These are phyloP conservation scores for Thielaviopsis musarum DNA, from an alignment of 2,329 filamentous ascomycete species.

Conservation along the genomic window DNA sequence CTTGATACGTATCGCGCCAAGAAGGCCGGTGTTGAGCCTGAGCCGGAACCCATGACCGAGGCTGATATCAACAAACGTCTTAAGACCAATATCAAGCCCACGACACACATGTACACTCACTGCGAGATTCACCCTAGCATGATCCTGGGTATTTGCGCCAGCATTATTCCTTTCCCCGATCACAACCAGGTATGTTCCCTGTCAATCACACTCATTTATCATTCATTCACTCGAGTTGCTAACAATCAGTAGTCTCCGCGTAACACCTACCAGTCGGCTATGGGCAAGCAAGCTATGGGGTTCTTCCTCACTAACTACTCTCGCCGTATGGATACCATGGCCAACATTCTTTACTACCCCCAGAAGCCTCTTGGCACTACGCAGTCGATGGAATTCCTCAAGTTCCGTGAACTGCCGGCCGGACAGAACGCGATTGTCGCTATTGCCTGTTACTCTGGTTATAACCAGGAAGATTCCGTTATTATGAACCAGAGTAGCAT, in stretches of 20 bases:
- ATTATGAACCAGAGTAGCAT: slow-evolving; percentile 99
- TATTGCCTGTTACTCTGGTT: slow-evolving; percentile 92
- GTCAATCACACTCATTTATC: neutral
- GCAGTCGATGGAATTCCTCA: slow-evolving; percentile 94
- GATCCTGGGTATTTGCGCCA: slow-evolving; percentile 95
- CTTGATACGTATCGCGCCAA: slow-evolving; percentile 60
- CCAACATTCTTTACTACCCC: slow-evolving; percentile 96
- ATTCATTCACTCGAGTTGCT: slow-evolving; percentile 15
- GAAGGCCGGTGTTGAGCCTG: slow-evolving; percentile 44
- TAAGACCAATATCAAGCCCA: slow-evolving; percentile 73
- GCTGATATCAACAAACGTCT: slow-evolving; percentile 69
- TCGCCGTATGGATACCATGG: slow-evolving; percentile 97
- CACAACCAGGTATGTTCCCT: slow-evolving; percentile 60
- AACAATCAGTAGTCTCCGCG: slow-evolving; percentile 55
- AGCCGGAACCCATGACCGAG: slow-evolving; percentile 37
- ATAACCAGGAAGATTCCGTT: slow-evolving; percentile 99
- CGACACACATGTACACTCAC: slow-evolving; percentile 86
- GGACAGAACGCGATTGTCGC: slow-evolving; percentile 98
- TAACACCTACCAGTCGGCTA: slow-evolving; percentile 98
- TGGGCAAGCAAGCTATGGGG: slow-evolving; percentile 99
- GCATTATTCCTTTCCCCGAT: slow-evolving; percentile 98
- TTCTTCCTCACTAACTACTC: slow-evolving; percentile 96
- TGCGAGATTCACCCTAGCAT: slow-evolving; percentile 99
- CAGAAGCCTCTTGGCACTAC: slow-evolving; percentile 95
- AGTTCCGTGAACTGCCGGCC: slow-evolving; percentile 91